A percentile compares a stretch with the other conserved stretches of the same genome.
These are phyloP conservation scores for Nicotiana attenuata DNA, from an alignment of 257 asterid genomes.

Conservation along the genomic window DNA sequence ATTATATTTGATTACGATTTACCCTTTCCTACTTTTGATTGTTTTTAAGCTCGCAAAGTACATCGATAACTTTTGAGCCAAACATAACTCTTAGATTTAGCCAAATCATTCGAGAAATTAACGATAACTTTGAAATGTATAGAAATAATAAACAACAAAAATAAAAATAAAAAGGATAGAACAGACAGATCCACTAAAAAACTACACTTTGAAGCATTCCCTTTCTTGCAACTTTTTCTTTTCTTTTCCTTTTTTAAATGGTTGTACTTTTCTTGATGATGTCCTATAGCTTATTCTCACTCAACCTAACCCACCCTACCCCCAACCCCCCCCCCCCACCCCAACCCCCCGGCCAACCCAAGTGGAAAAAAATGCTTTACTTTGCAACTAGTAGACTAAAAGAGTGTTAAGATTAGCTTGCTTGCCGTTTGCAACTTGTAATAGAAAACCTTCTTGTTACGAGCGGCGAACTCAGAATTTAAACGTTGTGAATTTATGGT, in stretches of 20 bases:
- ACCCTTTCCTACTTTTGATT: too few relatives aligned
- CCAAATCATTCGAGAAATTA: not conserved
- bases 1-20: too few relatives aligned
- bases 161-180: not conserved
- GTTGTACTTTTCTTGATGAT: conserved; percentile 1
- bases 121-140: not conserved
- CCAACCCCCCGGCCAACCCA: not conserved
- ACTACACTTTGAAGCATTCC: conserved; percentile 3
- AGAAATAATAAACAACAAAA: not conserved
- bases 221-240: not conserved
- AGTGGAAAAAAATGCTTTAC: not conserved
- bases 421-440: not conserved
- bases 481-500: not conserved
- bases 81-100: not conserved
- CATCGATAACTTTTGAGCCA: too few relatives aligned
- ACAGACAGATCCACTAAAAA: not conserved
- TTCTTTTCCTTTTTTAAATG: not conserved
- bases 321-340: not conserved
- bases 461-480: not conserved
- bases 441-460: not conserved
- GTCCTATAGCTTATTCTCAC: not conserved
- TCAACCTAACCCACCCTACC: not conserved
- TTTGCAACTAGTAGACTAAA: not conserved
- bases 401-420: not conserved
- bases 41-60: too few relatives aligned